phyloP scores from a whole-genome alignment of 2,329 filamentous ascomycete species.

The Helicocarpus griseus region DNA sequence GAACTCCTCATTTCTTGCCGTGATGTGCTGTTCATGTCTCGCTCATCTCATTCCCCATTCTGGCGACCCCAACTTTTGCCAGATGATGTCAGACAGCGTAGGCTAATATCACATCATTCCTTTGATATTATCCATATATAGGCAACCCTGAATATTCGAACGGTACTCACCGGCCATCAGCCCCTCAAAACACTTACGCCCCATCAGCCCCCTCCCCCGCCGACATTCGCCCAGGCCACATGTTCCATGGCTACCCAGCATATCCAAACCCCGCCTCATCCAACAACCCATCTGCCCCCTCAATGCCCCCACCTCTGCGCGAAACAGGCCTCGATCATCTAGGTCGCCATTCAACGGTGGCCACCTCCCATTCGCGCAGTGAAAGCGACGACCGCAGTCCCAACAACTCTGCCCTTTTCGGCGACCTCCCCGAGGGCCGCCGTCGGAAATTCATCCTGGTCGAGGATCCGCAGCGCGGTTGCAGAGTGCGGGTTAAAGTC shows the following conservation, averaged over 20 bases:
- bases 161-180: constrained; percentile 54
- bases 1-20: background rate
- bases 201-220: constrained; percentile 45
- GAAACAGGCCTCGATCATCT: constrained; percentile 41
- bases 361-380: constrained; percentile 22
- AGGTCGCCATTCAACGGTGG: constrained; percentile 23
- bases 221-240: constrained; percentile 64
- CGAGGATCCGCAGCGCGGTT: constrained; percentile 73
- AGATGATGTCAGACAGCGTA: constrained; percentile 24
- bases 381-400: constrained; percentile 15
- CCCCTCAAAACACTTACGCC: constrained; percentile 42
- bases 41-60: constrained; percentile 10
- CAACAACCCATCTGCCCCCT: constrained; percentile 36
- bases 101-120: constrained; percentile 28
- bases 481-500: constrained; percentile 76
- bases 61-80: background rate
- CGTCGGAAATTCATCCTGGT: constrained; percentile 95
- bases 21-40: constrained; percentile 9
- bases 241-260: constrained; percentile 60
- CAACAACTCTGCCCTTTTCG: constrained; percentile 57
- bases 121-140: constrained; percentile 21
- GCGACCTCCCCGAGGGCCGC: constrained; percentile 79
- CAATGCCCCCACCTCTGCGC: constrained; percentile 57
- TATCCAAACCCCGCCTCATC: constrained; percentile 43
- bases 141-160: constrained; percentile 29